Percentiles rank a stretch among this genome's conserved stretches.
Evolutionary conservation across 2,329 filamentous ascomycete genomes (phyloP).

Genomic region (Paecilomyces formosus): DNA sequence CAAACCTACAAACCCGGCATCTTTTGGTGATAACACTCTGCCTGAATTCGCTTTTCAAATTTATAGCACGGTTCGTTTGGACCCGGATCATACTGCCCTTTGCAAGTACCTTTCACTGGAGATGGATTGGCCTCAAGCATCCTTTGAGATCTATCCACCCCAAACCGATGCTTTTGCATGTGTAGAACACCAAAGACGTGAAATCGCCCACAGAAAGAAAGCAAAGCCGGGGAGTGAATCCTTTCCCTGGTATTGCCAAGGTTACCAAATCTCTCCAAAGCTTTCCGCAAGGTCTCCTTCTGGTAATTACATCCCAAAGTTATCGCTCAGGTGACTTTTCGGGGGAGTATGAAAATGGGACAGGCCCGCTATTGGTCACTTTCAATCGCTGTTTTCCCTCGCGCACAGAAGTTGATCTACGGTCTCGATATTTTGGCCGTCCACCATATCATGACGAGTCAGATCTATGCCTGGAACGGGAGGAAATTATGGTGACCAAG

Average conservation of each 20-base stretch:
- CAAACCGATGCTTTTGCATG: slow-evolving; percentile 6
- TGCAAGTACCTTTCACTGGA: slow-evolving; percentile 1
- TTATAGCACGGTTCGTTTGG: slow-evolving; percentile 6
- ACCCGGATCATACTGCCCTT: slow-evolving; percentile 3
- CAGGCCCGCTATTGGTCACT: slow-evolving; percentile 1
- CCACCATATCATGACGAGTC: slow-evolving; percentile 1
- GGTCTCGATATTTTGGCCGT: not conserved
- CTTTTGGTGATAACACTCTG: not conserved
- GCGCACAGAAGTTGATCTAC: not conserved
- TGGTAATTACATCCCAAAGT: slow-evolving; percentile 5
- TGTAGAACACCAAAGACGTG: slow-evolving; percentile 9
- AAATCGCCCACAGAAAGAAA: slow-evolving; percentile 5
- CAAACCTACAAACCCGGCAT: not conserved
- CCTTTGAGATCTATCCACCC: slow-evolving; percentile 7
- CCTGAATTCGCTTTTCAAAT: slow-evolving; percentile 4
- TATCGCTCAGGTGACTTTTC: not conserved
- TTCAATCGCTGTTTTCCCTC: slow-evolving; percentile 2
- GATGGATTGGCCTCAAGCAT: not conserved
- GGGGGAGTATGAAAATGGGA: not conserved
- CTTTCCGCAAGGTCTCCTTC: slow-evolving; percentile 1
- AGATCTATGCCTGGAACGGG: slow-evolving; percentile 1
- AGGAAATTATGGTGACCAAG: slow-evolving; percentile 1
- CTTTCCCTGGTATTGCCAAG: slow-evolving; percentile 4
- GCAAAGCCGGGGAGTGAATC: not conserved
- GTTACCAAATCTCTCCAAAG: not conserved